Evolutionary conservation across 805 yeast species (phyloP).

Genomic region (Spathaspora gorwiae): DNA sequence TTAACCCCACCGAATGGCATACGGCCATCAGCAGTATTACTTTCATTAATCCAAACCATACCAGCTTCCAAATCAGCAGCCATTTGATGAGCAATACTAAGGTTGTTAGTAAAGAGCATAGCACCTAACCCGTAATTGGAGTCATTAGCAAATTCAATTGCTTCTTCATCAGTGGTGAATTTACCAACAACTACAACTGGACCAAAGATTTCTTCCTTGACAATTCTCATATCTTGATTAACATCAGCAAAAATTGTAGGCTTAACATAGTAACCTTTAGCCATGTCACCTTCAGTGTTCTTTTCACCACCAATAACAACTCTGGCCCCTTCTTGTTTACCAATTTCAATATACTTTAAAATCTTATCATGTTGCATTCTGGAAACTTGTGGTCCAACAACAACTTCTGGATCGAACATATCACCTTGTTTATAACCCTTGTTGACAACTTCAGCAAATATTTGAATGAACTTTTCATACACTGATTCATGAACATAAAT

Average conservation of each 20-base stretch:
- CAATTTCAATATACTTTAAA: constrained; percentile 36
- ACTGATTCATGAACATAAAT: constrained; percentile 53
- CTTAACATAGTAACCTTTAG: constrained; percentile 60
- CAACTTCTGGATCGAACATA: constrained; percentile 43
- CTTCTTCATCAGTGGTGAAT: constrained; percentile 67
- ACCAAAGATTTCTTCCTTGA: constrained; percentile 81
- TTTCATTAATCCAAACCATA: constrained; percentile 44
- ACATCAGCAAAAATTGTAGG: constrained; percentile 79
- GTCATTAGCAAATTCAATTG: constrained; percentile 61
- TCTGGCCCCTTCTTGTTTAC: constrained; percentile 42
- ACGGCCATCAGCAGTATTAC: constrained; percentile 40
- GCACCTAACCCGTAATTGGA: constrained; percentile 79
- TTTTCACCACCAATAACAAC: constrained; percentile 39
- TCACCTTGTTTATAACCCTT: constrained; percentile 52
- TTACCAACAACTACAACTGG: constrained; percentile 72
- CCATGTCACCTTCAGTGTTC: constrained; percentile 33
- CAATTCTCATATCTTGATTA: constrained; percentile 57
- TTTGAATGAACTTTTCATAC: constrained; percentile 48
- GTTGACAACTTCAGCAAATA: constrained; percentile 43
- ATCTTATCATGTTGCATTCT: constrained; percentile 54
- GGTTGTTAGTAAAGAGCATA: constrained; percentile 68
- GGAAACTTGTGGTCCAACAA: constrained; percentile 62
- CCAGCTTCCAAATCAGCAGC: constrained; percentile 49
- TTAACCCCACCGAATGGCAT: constrained; percentile 79
- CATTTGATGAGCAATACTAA: constrained; percentile 59